Base-by-base conservation (phyloP, 78 protist genomes). In the Corallochytrium limacisporum region DNA sequence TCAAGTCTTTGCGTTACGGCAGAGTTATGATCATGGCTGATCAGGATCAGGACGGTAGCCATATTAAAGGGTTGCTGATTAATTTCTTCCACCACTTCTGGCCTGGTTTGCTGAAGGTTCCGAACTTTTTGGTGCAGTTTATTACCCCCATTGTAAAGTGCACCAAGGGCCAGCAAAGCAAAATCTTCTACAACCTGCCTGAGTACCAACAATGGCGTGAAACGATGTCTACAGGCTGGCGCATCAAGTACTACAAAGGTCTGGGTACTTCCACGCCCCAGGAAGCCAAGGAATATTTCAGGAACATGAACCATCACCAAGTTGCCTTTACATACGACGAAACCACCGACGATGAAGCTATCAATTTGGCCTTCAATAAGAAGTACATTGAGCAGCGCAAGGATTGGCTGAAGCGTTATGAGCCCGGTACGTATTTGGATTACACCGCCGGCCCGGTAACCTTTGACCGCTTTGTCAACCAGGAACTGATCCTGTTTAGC, bases 1-100 rank as follows among this genome's bases (percentile, higher is more conserved):
- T n/a, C n/a, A 61, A 51, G 46, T 8, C 16, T 9, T 84, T 96
- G 42, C 81, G 99, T 15, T 97, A 97, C 78, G 99, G 99, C 26
- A 62, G 61, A 20, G 35, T 97, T 59, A 93, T 97, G 99, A 89
- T 97, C 73, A 97, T 97, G 99, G 59, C 98, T 16, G 99, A 94
- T 70, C 93, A 87, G 86, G 99, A 98, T 68, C 82, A 81, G 46
- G 99, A 98, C 69, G 99, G 99, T 24, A 91, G 98, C 29, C 99
- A 98, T 90, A 98, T 98, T 77, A 98, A 98, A 73, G 99, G 99
- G 6, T 84, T 98, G 13, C 40, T 98, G 37, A 88, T 98, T 79
- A 96, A 96, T 82, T 74, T 91, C 31, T 13, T 96, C 50, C 97
- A 96, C 76, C 47, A 42, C 40, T 82, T 82, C 62, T 98, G 99